phyloP scores from a whole-genome alignment of 495 filamentous ascomycete species.

The Pyrenula aspistea region DNA sequence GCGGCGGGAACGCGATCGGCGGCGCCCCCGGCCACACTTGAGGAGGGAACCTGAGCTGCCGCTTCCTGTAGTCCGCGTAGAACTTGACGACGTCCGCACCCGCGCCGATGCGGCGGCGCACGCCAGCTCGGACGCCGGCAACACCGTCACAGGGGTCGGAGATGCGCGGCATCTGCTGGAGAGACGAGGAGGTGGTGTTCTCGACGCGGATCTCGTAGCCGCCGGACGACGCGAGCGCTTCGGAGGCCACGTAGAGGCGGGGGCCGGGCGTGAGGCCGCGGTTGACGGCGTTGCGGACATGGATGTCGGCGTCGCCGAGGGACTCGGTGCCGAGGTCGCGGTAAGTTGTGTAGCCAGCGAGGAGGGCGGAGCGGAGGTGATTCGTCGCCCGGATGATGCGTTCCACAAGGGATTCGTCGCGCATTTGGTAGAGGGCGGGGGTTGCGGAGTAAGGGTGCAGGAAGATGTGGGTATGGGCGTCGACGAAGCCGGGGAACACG shows the following conservation, averaged over 20 bases:
- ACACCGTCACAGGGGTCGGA: conserved; percentile 32
- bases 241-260: conserved; percentile 37
- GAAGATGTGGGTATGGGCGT: conserved; percentile 43
- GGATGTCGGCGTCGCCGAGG: conserved; percentile 28
- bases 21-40: conserved; percentile 8
- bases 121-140: conserved; percentile 27
- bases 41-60: conserved; percentile 30
- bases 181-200: conserved; percentile 13
- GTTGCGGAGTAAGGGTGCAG: conserved; percentile 35
- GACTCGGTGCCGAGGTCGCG: conserved; percentile 41
- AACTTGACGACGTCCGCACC: conserved; percentile 42
- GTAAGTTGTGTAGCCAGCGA: conserved; percentile 43
- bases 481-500: conserved; percentile 38
- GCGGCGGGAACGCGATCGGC: conserved; percentile 10
- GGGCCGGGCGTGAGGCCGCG: conserved; percentile 38
- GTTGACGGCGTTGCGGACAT: conserved; percentile 28
- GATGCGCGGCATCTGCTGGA: conserved; percentile 22
- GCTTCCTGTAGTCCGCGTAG: conserved; percentile 38
- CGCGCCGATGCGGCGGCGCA: conserved; percentile 31
- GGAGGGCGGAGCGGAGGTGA: conserved; percentile 32
- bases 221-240: conserved; percentile 32
- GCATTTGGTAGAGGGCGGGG: conserved; percentile 29
- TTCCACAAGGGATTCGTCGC: conserved; percentile 35
- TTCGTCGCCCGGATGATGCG: conserved; percentile 36
- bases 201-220: conserved; percentile 35